These are phyloP conservation scores for Suillus brevipes DNA, from an alignment of 768 basidiomycete species.

Conservation along the genomic window DNA sequence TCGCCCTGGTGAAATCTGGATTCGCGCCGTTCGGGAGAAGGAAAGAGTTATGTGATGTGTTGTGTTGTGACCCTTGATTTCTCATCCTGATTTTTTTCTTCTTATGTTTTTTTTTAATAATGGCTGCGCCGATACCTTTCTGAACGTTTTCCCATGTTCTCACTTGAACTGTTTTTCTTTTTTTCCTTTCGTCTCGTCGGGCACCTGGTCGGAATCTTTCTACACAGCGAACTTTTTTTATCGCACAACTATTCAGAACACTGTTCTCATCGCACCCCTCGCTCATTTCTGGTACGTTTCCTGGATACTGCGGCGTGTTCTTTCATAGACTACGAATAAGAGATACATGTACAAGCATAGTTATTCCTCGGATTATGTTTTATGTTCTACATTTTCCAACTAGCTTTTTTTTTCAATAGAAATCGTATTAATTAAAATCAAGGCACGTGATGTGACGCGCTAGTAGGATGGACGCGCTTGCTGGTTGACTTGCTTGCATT, in stretches of 20 bases:
- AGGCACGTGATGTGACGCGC: constrained; percentile 5
- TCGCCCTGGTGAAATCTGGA: constrained; percentile 75
- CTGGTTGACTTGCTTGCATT: neutral
- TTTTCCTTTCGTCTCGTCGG: neutral
- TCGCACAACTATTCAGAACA: neutral
- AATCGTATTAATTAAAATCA: constrained; percentile 3
- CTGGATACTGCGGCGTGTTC: neutral
- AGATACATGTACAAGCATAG: neutral
- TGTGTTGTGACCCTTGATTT: neutral
- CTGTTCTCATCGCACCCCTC: neutral
- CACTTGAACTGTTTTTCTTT: neutral
- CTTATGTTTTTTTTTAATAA: constrained; percentile 2
- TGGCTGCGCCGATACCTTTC: neutral
- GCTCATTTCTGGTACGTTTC: neutral
- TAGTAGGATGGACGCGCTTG: neutral
- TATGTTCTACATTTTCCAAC: neutral
- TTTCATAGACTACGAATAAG: neutral
- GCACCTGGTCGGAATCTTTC: neutral
- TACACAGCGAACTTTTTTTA: neutral
- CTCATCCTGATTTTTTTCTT: neutral
- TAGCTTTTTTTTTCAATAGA: neutral
- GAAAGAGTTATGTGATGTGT: constrained; percentile 52
- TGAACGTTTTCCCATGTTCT: neutral
- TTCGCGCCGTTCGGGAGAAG: constrained; percentile 63
- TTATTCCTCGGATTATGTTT: constrained; percentile 2